Evolutionary conservation across 352 stramenopile species (phyloP), one percentile per base, ranked within the genome.

Genomic region (Phytopythium vexans): DNA sequence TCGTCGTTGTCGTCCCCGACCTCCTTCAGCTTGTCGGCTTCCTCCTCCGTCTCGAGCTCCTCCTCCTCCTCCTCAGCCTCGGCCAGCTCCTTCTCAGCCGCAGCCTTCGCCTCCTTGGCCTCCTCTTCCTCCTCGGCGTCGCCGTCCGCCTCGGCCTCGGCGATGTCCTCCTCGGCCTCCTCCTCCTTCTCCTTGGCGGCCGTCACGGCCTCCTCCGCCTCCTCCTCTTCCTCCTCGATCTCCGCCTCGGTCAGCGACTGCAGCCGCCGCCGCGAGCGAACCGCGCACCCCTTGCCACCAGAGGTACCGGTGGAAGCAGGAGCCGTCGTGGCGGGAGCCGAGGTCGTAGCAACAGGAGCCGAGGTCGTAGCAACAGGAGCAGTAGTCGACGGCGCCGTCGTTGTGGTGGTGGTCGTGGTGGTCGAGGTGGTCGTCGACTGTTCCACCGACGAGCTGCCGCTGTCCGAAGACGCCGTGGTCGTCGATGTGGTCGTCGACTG

Each of bases 151-250:
- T 67, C 44, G 11, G 58, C 63, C 1, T 72, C 63, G 10, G 58
- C 43, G 9, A 72, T 52, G 5, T 72, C 66, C 9, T 58, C 51
- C 6, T 68, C 58, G 16, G 66, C 66, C 41, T 67, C 66, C 14
- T 52, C 48, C 35, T 65, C 47, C 16, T 69, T 60, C 31, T 70
- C 58, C 33, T 70, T 49, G 33, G 66, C 66, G 15, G 54, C 49
- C 1, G 34, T 36, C 35, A 67, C 58, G 1, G 49, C 54, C 27
- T 47, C 45, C 31, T 64, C 41, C 6, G 52, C 59, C 8, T 75
- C 52, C 5, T 57, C 49, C 46, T 70, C 58, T 21, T 72, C 63
- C 4, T 67, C 42, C 37, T 72, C 59, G 36, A 75, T 43, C 15
- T 63, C 46, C 3, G 58, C 54, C 52, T 72, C 55, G n/a, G 56